phyloP scores from a whole-genome alignment of 2,329 filamentous ascomycete genomes.

The Fusarium proliferatum region DNA sequence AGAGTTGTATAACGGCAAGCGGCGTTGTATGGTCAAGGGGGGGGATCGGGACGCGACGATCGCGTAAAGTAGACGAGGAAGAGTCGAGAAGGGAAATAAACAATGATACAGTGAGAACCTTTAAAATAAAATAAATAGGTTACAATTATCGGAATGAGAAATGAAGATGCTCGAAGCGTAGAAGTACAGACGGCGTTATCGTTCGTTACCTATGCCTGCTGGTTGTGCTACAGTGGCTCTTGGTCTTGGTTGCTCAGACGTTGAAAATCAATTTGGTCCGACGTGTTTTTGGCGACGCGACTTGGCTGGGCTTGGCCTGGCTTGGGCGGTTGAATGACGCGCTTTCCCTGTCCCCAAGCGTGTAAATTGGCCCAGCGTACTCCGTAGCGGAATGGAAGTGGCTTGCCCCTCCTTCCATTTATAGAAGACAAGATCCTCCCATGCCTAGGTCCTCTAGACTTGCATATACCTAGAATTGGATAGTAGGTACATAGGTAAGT shows the following conservation, averaged over 20 bases:
- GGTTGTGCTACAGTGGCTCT: neutral
- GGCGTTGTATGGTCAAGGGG: slow-evolving; percentile 14
- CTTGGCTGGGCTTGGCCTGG: neutral
- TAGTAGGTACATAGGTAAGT: too few species aligned
- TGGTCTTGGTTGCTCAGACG: slow-evolving; percentile 6
- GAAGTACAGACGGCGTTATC: slow-evolving; percentile 3
- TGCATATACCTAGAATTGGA: neutral
- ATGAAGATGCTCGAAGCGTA: neutral
- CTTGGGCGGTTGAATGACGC: slow-evolving; percentile 35
- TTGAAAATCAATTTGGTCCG: slow-evolving; percentile 40
- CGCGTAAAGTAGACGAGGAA: slow-evolving; percentile 36
- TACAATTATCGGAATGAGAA: slow-evolving; percentile 1
- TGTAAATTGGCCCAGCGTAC: slow-evolving; percentile 24
- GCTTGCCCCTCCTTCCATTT: slow-evolving; percentile 33
- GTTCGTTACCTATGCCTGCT: slow-evolving; percentile 12
- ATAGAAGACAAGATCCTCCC: neutral
- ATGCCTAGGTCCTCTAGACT: neutral
- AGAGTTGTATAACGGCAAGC: slow-evolving; percentile 7
- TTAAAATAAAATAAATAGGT: neutral
- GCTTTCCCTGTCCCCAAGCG: slow-evolving; percentile 18
- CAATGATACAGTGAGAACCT: neutral
- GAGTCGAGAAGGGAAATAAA: neutral
- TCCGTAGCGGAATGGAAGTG: neutral
- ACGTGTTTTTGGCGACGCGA: slow-evolving; percentile 48
- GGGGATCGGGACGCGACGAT: slow-evolving; percentile 27